Conservation (phyloP, 176 grass and related monocot genomes). For the Paspalum vaginatum region DNA sequence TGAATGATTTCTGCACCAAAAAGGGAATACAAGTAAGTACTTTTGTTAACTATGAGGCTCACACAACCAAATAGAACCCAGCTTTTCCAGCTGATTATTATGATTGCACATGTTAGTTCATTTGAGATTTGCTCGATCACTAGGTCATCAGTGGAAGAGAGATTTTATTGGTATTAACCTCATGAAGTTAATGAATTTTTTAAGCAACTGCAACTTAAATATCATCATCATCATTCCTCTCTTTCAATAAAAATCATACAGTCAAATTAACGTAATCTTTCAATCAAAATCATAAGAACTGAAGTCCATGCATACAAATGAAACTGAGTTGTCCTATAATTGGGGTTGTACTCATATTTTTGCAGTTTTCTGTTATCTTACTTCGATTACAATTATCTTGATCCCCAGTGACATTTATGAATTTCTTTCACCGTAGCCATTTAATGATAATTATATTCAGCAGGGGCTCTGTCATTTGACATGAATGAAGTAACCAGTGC, state of each 20-base stretch:
- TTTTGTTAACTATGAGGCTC: constrained; percentile 13
- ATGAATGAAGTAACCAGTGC: constrained; percentile 6
- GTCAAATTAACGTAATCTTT: background rate
- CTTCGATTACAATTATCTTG: background rate
- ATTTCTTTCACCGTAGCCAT: background rate
- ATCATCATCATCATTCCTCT: background rate
- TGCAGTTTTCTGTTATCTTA: background rate
- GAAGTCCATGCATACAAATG: background rate
- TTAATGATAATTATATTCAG: background rate
- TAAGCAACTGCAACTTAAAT: background rate
- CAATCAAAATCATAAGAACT: background rate
- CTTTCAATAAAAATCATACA: background rate
- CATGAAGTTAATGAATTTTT: background rate
- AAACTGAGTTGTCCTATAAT: background rate
- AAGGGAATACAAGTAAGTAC: constrained; percentile 18
- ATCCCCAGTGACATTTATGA: too few relatives aligned
- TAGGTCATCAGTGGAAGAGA: background rate
- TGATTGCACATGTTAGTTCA: background rate
- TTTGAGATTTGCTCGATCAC: background rate
- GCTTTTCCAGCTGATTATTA: background rate
- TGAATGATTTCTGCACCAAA: constrained; percentile 69
- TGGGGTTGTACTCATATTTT: background rate
- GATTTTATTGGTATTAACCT: background rate
- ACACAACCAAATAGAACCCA: background rate
- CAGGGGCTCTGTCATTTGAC: background rate